Evolutionary conservation across 306 rosid genomes (phyloP), one percentile per base, ranked within the genome.

Genomic region (Benincasa hispida): DNA sequence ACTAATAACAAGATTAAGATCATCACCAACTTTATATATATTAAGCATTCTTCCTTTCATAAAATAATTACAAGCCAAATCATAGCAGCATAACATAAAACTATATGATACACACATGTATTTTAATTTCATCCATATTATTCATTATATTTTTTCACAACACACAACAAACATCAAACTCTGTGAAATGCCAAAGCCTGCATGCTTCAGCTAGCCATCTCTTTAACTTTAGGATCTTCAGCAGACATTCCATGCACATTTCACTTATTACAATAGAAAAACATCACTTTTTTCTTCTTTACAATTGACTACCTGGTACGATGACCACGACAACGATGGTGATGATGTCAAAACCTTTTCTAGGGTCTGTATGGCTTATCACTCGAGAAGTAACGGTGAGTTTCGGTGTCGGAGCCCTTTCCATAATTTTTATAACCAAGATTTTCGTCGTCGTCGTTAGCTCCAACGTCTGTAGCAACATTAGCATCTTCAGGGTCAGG

Each of bases 341-440:
- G 22, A 30, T 2, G 41, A 60, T 13, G 6, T 8, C 0, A 11
- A 17, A 22, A 10, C 37, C 1, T 1, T 68, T 24, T 68, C 15
- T 70, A 70, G 8, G 76, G 76, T 8, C 39, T 17, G 4, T 42
- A 70, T 47, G 76, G 76, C 24, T 70, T 70, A 22, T 70, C 76
- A 5, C 58, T 70, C 4, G 76, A 48, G 58, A 47, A 70, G 41
- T 70, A 70, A 25, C 76, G 76, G 25, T 70, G 76, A 15, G 76
- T 42, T 70, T 70, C 76, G 0, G 56, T 70, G 34, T 70, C 76
- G 15, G 76, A 70, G 8, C 56, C 56, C 25, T 70, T 70, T 7
- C 58, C 41, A 2, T 70, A 70, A 9, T 70, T 70, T 47, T 45
- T 47, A 45, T 70, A 70, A 48, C 76, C 54, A 17, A 70, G 76